Base-by-base conservation (phyloP, 73 alveolate genomes). In the Blepharisma stoltei region DNA sequence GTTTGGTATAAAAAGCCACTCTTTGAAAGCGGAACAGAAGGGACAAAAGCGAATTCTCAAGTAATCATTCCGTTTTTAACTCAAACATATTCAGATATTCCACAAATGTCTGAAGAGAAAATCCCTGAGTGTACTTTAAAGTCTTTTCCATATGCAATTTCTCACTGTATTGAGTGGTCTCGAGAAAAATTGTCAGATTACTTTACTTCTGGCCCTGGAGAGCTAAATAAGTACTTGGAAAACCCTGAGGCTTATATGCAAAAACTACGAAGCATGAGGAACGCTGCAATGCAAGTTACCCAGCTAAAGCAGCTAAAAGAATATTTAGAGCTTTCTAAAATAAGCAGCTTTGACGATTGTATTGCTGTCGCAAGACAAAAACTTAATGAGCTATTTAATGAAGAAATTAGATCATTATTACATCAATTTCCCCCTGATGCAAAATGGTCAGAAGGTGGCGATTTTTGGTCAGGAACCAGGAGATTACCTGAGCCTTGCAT, bases 121-220 rank as follows among this genome's bases (percentile, higher is more conserved):
- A 95, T 95, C 83, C 99, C 99, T 6, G 80, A 96, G 93, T 97
- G 99, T 88, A 97, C 99, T 0, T 85, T 96, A 86, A 96, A 96
- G 86, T 96, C 96, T 83, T 97, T 97, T 99, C 99, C 99, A 45
- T 89, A 95, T 77, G 90, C 94, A 89, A 96, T 97, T 70, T 99
- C 96, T 87, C 99, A 97, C 90, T 91, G 99, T 70, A 97, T 97
- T 71, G 98, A 97, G 81, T 97, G 99, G 99, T 98, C 99, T 23
- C 88, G 99, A 83, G 98, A 96, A 60, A 91, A 88, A 66, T 97
- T 97, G 88, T 88, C 88, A 86, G 97, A 91, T 81, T 82, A 90
- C 79, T 97, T 96, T 80, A 94, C 92, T 69, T 99, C 96, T 82
- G 95, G 95, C 21, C 95, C 98, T 4, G 67, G 76, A n/a, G 87